Evolutionary conservation across 2,329 filamentous ascomycete genomes (phyloP).

Genomic region (Torrubiella hemipterigena): DNA sequence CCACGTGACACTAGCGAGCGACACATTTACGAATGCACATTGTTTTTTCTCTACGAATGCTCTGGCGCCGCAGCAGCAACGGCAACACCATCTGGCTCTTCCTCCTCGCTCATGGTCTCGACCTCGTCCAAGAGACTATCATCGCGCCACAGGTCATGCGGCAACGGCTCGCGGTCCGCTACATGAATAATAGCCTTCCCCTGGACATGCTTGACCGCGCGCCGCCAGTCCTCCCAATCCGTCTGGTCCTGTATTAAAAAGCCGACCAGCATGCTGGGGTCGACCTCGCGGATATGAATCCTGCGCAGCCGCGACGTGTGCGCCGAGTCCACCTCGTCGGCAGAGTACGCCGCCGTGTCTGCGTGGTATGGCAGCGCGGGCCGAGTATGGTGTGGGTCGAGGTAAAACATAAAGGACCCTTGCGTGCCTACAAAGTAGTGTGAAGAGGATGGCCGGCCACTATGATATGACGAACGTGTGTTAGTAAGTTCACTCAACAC

Average conservation of each 20-base stretch:
- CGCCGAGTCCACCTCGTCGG: constrained; percentile 68
- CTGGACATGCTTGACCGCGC: constrained; percentile 59
- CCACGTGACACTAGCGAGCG: too few species aligned
- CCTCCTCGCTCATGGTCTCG: constrained; percentile 70
- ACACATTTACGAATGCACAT: too few species aligned
- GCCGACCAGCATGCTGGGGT: constrained; percentile 93
- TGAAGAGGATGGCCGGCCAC: constrained; percentile 83
- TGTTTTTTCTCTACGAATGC: too few species aligned
- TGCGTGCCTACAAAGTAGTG: constrained; percentile 50
- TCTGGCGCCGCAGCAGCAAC: too few species aligned
- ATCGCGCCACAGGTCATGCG: constrained; percentile 43
- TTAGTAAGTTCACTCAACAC: too few species aligned
- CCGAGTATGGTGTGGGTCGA: constrained; percentile 85
- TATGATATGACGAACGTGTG: too few species aligned
- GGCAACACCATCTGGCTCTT: too few species aligned
- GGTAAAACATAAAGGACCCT: constrained; percentile 76
- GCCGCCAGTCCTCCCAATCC: constrained; percentile 78
- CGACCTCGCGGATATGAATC: constrained; percentile 83
- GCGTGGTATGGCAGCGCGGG: constrained; percentile 55
- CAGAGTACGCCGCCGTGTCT: constrained; percentile 45
- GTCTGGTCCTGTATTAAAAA: constrained; percentile 74
- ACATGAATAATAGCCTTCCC: constrained; percentile 83
- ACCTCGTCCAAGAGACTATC: constrained; percentile 79
- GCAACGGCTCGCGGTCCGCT: constrained; percentile 54
- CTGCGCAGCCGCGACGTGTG: constrained; percentile 78